phyloP scores from a whole-genome alignment of 768 basidiomycete species.

The Cystoderma amianthinum region DNA sequence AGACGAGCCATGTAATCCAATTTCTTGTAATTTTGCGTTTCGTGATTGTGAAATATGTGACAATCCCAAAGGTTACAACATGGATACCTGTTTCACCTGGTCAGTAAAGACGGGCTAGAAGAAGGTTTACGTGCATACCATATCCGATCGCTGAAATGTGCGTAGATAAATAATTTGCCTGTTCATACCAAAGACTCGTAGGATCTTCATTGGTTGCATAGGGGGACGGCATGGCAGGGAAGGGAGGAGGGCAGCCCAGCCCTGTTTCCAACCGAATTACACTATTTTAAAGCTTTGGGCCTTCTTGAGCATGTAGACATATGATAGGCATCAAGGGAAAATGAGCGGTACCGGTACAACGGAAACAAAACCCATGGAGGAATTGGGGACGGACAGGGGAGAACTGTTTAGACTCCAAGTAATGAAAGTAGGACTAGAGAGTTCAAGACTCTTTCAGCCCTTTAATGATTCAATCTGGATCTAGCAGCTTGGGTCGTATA shows the following conservation, averaged over 20 bases:
- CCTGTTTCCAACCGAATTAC: background rate
- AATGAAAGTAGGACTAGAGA: no score
- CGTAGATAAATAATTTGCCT: constrained; percentile 11
- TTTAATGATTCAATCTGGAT: no score
- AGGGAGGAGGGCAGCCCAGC: background rate
- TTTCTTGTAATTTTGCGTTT: background rate
- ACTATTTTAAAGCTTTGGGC: no score
- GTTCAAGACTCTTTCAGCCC: no score
- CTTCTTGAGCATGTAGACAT: no score
- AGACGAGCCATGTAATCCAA: constrained; percentile 4
- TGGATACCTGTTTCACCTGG: constrained; percentile 9
- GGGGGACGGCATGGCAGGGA: constrained; percentile 7
- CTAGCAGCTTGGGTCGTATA: no score
- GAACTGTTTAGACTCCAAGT: no score
- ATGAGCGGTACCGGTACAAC: no score
- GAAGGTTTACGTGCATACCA: constrained; percentile 6
- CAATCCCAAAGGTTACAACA: constrained; percentile 7
- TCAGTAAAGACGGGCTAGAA: background rate
- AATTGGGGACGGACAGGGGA: no score
- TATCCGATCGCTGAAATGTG: constrained; percentile 15
- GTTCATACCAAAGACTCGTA: constrained; percentile 12
- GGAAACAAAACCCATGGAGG: no score
- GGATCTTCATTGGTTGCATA: constrained; percentile 10
- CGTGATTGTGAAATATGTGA: constrained; percentile 5
- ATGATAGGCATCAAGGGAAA: no score